A percentile compares a stretch with the other conserved stretches of the same genome.
Conservation (phyloP, 176 grass and related monocot genomes). For the Rhynchospora pubera region DNA sequence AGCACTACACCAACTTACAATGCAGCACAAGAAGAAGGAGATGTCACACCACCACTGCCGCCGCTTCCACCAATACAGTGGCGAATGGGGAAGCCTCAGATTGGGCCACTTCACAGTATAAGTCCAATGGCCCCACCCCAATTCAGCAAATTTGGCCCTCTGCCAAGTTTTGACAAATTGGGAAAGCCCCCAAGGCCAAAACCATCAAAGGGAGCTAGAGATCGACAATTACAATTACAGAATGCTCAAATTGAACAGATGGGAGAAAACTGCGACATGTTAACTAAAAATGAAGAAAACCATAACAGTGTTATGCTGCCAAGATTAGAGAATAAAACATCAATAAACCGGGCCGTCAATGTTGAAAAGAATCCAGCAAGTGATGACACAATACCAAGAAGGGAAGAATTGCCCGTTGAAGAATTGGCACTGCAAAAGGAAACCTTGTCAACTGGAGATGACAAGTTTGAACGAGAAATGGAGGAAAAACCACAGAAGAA, state of each 20-base stretch:
- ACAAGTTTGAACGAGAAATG: slow-evolving; percentile 21
- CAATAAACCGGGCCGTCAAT: background rate
- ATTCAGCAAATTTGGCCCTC: background rate
- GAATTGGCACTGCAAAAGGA: slow-evolving; percentile 13
- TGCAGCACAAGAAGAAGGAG: slow-evolving; percentile 28
- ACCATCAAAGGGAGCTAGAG: slow-evolving; percentile 24
- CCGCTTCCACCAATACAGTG: slow-evolving; percentile 61
- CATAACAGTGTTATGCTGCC: slow-evolving; percentile 9
- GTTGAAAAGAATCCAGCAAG: background rate
- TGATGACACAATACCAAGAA: background rate
- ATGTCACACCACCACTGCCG: slow-evolving; percentile 38
- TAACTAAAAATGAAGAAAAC: slow-evolving; percentile 1
- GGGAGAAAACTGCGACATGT: background rate
- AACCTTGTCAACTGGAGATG: background rate
- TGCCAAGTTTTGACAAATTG: slow-evolving; percentile 36
- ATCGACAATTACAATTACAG: slow-evolving; percentile 17
- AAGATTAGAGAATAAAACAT: slow-evolving; percentile 26
- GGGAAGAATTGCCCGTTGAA: background rate
- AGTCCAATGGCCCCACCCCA: background rate
- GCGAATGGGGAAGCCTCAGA: slow-evolving; percentile 45
- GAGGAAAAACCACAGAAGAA: slow-evolving; percentile 32
- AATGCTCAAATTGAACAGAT: slow-evolving; percentile 21
- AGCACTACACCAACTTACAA: background rate
- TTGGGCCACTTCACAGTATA: slow-evolving; percentile 17
- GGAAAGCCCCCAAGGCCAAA: slow-evolving; percentile 46